Conservation (phyloP, 176 grass and related monocot genomes). For the Zea luxurians region DNA sequence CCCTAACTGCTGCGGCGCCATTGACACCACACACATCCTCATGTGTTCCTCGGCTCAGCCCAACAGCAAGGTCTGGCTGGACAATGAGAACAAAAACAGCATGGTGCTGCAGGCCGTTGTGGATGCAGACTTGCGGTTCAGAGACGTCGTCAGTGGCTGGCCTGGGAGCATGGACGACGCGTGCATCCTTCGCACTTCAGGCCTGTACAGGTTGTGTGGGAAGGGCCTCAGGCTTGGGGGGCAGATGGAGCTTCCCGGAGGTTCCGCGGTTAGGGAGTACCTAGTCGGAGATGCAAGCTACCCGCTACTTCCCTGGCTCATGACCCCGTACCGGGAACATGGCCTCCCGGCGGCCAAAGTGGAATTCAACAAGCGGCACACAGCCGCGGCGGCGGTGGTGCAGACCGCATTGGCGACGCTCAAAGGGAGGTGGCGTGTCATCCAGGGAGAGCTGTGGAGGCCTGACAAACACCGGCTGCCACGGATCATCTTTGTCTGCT, state of each 20-base stretch:
- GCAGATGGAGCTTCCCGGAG: constrained; percentile 50
- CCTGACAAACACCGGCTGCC: constrained; percentile 69
- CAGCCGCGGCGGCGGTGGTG: constrained; percentile 37
- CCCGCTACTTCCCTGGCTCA: constrained; percentile 82
- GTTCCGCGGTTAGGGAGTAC: constrained; percentile 64
- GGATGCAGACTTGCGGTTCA: constrained; percentile 78
- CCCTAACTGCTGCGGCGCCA: constrained; percentile 82
- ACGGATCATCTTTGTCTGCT: constrained; percentile 47
- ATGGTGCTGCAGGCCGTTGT: constrained; percentile 92
- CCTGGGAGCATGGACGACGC: constrained; percentile 78
- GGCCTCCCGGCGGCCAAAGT: constrained; percentile 36
- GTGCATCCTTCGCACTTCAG: constrained; percentile 66
- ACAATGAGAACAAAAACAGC: constrained; percentile 75
- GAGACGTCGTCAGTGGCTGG: constrained; percentile 86
- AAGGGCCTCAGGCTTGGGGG: constrained; percentile 63
- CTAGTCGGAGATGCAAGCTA: constrained; percentile 72
- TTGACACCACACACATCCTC: constrained; percentile 80
- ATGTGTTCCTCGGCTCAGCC: constrained; percentile 77
- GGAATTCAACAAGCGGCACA: constrained; percentile 66
- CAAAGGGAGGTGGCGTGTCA: constrained; percentile 60
- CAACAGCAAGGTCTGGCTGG: constrained; percentile 79
- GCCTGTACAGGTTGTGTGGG: constrained; percentile 70
- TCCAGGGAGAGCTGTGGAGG: constrained; percentile 66
- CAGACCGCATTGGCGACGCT: constrained; percentile 50
- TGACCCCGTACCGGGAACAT: constrained; percentile 71